A percentile compares a stretch with the other conserved stretches of the same genome.
Conservation (phyloP, 768 basidiomycete genomes). For the Tulasnella sp. region DNA sequence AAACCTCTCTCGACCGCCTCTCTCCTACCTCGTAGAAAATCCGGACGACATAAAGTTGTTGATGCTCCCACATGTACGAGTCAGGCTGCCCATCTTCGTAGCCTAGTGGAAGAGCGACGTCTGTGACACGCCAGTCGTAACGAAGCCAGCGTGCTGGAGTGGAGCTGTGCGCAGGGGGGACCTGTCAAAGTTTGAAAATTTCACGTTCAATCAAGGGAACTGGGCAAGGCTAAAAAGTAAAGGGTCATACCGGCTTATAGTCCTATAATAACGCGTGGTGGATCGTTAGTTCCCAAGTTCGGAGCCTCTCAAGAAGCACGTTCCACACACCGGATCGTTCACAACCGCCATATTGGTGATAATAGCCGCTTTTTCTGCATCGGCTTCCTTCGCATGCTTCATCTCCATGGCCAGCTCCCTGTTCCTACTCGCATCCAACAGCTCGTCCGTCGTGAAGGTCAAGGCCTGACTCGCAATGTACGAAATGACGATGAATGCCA, state of each 20-base stretch:
- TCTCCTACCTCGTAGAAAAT: slow-evolving; percentile 8
- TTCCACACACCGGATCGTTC: background rate
- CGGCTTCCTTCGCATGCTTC: slow-evolving; percentile 13
- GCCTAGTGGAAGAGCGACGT: slow-evolving; percentile 5
- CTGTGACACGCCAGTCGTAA: background rate
- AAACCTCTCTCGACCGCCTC: background rate
- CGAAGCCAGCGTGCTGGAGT: slow-evolving; percentile 6
- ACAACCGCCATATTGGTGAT: background rate
- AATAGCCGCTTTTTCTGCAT: background rate
- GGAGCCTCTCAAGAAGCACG: background rate
- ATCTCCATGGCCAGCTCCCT: background rate
- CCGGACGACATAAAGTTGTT: slow-evolving; percentile 4
- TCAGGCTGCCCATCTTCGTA: background rate
- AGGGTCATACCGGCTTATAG: background rate
- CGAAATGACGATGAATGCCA: slow-evolving; percentile 6
- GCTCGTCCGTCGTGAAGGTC: slow-evolving; percentile 16
- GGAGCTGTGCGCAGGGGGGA: background rate
- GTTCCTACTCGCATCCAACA: background rate
- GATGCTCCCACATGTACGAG: background rate
- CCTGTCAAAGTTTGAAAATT: background rate
- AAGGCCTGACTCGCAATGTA: slow-evolving; percentile 10
- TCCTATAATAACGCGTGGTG: background rate
- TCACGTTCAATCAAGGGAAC: background rate
- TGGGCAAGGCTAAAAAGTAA: background rate
- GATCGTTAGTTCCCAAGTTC: background rate